phyloP scores from a whole-genome alignment of 1,284 basidiomycete species.

The Sphagnurus paluster region DNA sequence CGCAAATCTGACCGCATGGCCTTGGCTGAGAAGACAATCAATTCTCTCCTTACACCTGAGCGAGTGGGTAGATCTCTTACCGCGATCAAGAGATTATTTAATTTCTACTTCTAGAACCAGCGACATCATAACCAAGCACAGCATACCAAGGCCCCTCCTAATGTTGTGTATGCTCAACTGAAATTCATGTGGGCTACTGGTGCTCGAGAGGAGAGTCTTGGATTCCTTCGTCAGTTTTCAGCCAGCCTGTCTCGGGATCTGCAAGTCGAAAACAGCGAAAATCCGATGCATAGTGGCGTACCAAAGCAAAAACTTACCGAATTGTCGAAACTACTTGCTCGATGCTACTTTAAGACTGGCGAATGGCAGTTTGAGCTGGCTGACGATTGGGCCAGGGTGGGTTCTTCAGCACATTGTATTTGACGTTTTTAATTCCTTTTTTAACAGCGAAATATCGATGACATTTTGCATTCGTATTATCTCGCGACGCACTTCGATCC shows the following conservation, averaged over 20 bases:
- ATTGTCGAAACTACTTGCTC: slow-evolving; percentile 86
- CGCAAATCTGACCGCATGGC: slow-evolving; percentile 59
- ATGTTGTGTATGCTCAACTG: slow-evolving; percentile 96
- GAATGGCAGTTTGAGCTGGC: slow-evolving; percentile 90
- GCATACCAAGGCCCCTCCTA: slow-evolving; percentile 84
- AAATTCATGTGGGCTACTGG: slow-evolving; percentile 97
- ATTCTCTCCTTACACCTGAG: slow-evolving; percentile 79
- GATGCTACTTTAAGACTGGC: slow-evolving; percentile 96
- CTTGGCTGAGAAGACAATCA: slow-evolving; percentile 96
- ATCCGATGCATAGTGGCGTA: slow-evolving; percentile 46
- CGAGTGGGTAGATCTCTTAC: slow-evolving; percentile 39
- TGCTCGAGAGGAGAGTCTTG: slow-evolving; percentile 77
- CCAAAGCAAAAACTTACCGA: slow-evolving; percentile 71
- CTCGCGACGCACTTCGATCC: slow-evolving; percentile 92
- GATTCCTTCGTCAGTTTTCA: slow-evolving; percentile 87
- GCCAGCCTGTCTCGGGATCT: slow-evolving; percentile 77
- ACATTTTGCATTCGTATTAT: slow-evolving; percentile 84
- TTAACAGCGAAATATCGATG: slow-evolving; percentile 72
- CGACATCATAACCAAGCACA: slow-evolving; percentile 42
- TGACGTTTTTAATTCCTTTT: slow-evolving; percentile 7
- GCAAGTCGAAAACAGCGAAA: slow-evolving; percentile 51
- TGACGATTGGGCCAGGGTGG: slow-evolving; percentile 77
- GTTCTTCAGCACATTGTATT: slow-evolving; percentile 24
- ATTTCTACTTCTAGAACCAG: slow-evolving; percentile 30
- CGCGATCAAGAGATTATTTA: slow-evolving; percentile 1